Conservation (phyloP, 2,329 filamentous ascomycete genomes). For the Chaetomium sp. region DNA sequence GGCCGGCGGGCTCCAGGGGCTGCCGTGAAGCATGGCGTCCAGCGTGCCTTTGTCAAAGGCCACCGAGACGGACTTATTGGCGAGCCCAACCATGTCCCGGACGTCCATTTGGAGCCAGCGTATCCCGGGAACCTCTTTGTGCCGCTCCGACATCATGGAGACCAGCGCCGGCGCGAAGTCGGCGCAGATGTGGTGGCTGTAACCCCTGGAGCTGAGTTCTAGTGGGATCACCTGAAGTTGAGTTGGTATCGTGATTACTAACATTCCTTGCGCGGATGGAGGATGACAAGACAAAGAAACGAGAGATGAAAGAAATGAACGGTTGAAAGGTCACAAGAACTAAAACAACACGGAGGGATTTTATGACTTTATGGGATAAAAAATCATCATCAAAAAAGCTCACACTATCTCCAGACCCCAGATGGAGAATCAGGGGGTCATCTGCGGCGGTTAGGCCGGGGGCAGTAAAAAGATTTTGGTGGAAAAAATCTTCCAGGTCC, state of each 20-base stretch:
- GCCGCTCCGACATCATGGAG: constrained; percentile 42
- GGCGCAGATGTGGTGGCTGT: constrained; percentile 46
- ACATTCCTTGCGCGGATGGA: no score
- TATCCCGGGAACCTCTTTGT: constrained; percentile 35
- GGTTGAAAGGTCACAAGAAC: not conserved
- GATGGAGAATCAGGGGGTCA: constrained; percentile 44
- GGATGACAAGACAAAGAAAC: no score
- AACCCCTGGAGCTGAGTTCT: constrained; percentile 41
- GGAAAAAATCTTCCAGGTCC: constrained; percentile 43
- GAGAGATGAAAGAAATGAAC: not conserved
- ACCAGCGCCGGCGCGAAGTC: constrained; percentile 53
- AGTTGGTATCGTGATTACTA: no score
- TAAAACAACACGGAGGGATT: not conserved
- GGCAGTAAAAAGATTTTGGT: constrained; percentile 34
- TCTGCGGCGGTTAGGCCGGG: constrained; percentile 23
- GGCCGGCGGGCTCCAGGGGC: constrained; percentile 45
- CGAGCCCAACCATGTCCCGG: constrained; percentile 39
- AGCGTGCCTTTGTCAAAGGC: constrained; percentile 53
- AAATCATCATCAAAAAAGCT: constrained; percentile 15
- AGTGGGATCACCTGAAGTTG: constrained; percentile 42
- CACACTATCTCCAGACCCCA: constrained; percentile 54
- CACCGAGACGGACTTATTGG: constrained; percentile 41
- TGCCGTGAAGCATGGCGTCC: constrained; percentile 50
- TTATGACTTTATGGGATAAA: no score
- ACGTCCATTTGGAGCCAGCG: constrained; percentile 47